Conservation (phyloP, 345 rosid genomes). For the Acer campestre region DNA sequence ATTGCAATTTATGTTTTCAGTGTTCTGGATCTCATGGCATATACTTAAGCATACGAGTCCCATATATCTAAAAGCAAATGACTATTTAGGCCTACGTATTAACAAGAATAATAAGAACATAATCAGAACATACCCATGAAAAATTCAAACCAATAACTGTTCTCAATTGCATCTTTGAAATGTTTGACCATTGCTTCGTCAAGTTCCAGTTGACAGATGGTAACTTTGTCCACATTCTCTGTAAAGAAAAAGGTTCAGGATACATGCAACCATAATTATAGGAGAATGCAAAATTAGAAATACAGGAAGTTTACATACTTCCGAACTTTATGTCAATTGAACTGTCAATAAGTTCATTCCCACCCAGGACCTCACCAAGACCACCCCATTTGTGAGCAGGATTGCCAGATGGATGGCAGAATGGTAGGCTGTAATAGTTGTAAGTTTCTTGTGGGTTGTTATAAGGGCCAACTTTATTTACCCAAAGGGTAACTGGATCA, state of each 20-base stretch:
- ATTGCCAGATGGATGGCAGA: conserved; percentile 67
- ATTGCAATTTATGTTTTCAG: not conserved
- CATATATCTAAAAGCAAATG: not conserved
- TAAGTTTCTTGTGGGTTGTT: conserved; percentile 99
- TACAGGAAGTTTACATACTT: conserved; percentile 53
- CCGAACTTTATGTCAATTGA: conserved; percentile 73
- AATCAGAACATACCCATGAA: conserved; percentile 78
- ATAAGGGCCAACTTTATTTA: conserved; percentile 98
- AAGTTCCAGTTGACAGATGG: conserved; percentile 67
- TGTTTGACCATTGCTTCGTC: conserved; percentile 69
- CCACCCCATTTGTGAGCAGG: conserved; percentile 99
- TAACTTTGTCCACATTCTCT: conserved; percentile 66
- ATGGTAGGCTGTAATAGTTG: conserved; percentile 98
- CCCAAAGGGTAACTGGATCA: conserved; percentile 93
- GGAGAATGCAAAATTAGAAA: conserved; percentile 13
- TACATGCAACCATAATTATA: not conserved
- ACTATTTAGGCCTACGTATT: not conserved
- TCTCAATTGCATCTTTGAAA: conserved; percentile 88
- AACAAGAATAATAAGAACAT: conserved; percentile 36
- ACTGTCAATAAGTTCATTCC: conserved; percentile 98
- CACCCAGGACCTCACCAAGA: conserved; percentile 99
- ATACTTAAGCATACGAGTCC: not conserved
- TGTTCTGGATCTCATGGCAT: not conserved
- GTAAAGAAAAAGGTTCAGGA: conserved; percentile 7
- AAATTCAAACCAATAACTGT: conserved; percentile 90